Conservation (phyloP, 108 stramenopile genomes). For the Licmophora abbreviata region DNA sequence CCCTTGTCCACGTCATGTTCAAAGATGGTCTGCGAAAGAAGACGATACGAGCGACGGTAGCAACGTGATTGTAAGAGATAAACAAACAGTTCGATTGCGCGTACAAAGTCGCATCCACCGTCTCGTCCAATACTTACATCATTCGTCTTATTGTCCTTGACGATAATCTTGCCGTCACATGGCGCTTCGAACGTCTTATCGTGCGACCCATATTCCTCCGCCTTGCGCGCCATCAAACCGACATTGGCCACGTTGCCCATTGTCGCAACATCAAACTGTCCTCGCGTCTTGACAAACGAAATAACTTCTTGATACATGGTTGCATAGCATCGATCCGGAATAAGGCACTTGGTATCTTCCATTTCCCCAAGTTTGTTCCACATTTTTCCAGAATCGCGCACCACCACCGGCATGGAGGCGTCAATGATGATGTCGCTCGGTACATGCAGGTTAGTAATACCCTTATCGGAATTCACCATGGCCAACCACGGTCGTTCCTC, state of each 20-base stretch:
- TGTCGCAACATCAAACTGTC: conserved; percentile 87
- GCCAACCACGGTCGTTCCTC: conserved; percentile 84
- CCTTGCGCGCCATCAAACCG: conserved; percentile 91
- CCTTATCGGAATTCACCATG: conserved; percentile 88
- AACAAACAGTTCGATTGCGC: too few species aligned
- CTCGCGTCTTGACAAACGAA: conserved; percentile 75
- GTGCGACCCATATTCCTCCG: conserved; percentile 92
- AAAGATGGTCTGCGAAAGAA: too few species aligned
- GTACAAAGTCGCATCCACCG: too few species aligned
- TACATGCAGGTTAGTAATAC: conserved; percentile 89
- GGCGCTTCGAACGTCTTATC: conserved; percentile 89
- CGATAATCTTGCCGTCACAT: conserved; percentile 55
- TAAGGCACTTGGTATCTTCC: conserved; percentile 90
- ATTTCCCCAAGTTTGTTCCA: conserved; percentile 84
- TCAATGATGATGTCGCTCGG: conserved; percentile 86
- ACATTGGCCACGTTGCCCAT: conserved; percentile 82
- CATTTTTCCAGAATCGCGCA: conserved; percentile 91
- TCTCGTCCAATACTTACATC: conserved; percentile 78
- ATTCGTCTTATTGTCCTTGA: conserved; percentile 65
- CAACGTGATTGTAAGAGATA: too few species aligned
- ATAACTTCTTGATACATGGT: conserved; percentile 88
- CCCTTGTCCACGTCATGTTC: conserved; percentile 75
- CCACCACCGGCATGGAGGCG: conserved; percentile 87
- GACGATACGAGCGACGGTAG: too few species aligned
- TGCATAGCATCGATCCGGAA: conserved; percentile 88